Percentiles rank a stretch among this genome's conserved stretches.
Evolutionary conservation across 2,329 filamentous ascomycete species (phyloP).

Genomic region (Harringtonia lauricola): DNA sequence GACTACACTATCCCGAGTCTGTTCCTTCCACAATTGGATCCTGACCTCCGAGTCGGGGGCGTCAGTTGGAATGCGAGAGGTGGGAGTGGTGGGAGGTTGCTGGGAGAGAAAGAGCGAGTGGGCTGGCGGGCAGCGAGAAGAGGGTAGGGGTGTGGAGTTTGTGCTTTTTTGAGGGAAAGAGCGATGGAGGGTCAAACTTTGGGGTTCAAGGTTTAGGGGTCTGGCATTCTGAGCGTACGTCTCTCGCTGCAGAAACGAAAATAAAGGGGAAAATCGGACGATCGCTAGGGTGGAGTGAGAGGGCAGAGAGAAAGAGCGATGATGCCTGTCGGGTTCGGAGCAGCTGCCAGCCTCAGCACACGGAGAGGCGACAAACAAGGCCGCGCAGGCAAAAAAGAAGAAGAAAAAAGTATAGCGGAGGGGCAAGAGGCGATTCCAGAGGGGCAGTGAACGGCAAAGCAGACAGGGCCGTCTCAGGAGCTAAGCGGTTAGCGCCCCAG

Average conservation of each 20-base stretch:
- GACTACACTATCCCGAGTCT: neutral
- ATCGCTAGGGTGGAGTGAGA: neutral
- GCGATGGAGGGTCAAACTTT: neutral
- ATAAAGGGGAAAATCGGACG: neutral
- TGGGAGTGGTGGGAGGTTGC: slow-evolving; percentile 5
- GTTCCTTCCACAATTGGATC: slow-evolving; percentile 4
- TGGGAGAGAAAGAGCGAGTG: neutral
- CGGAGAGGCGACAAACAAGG: neutral
- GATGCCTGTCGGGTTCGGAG: no score
- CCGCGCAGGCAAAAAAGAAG: neutral
- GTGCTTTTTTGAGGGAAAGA: neutral
- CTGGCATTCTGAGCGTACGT: no score
- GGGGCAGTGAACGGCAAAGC: neutral
- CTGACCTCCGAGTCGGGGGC: slow-evolving; percentile 3
- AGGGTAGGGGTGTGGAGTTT: neutral
- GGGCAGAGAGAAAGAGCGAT: neutral
- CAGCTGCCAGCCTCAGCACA: no score
- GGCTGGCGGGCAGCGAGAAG: neutral
- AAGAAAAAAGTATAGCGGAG: neutral
- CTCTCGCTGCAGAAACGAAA: neutral
- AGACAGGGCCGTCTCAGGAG: slow-evolving; percentile 4
- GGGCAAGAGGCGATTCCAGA: neutral
- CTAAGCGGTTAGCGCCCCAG: slow-evolving; percentile 4
- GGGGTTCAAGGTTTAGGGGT: neutral
- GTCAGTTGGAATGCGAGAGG: slow-evolving; percentile 4